Evolutionary conservation across 345 rosid genomes (phyloP), one percentile per base, ranked within the genome.

Genomic region (Corchorus olitorius): DNA sequence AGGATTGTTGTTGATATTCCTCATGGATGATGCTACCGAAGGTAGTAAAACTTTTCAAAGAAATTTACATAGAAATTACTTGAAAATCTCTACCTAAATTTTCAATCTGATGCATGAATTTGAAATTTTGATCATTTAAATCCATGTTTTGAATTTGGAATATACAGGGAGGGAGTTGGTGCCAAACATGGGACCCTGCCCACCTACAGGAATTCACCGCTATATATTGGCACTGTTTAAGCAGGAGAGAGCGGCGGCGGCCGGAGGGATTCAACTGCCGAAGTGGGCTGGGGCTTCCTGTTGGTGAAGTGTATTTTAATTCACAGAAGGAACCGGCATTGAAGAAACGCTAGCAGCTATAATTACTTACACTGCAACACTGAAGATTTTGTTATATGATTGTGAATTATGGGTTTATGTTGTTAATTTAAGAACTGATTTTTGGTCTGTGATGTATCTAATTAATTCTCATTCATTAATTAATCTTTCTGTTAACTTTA

Each of bases 1-100:
- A 85, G 86, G 86, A 79, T 85, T 76, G 81, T 81, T 75, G 83
- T 81, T 4, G 86, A 86, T 78, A 77, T 86, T 50, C 88, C 88
- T 2, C 79, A 81, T 70, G 83, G 85, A 58, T 2, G 86, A 83
- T 52, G 79, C 77, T 5, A 71, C 84, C 4, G 77, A 79, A 83
- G 86, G 88, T n/a, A 27, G 1, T 27, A 27, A 27, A 27, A 27
- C 0, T 27, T 12, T 46, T 39, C 52, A n/a, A n/a, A 15, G 34
- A 39, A 8, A 33, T 58, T 46, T 19, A 37, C 4, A 4, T 55
- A 15, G 13, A 14, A 8, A 35, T 17, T 37, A 14, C 17, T 6
- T 34, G 19, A 14, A 4, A 34, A 27, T 33, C 37, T 27, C 3
- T 6, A 45, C 6, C 46, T 55, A 7, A n/a, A n/a, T n/a, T n/a